Evolutionary conservation across 192 early-diverging fungal species (phyloP).

Genomic region (Coemansia sp.): DNA sequence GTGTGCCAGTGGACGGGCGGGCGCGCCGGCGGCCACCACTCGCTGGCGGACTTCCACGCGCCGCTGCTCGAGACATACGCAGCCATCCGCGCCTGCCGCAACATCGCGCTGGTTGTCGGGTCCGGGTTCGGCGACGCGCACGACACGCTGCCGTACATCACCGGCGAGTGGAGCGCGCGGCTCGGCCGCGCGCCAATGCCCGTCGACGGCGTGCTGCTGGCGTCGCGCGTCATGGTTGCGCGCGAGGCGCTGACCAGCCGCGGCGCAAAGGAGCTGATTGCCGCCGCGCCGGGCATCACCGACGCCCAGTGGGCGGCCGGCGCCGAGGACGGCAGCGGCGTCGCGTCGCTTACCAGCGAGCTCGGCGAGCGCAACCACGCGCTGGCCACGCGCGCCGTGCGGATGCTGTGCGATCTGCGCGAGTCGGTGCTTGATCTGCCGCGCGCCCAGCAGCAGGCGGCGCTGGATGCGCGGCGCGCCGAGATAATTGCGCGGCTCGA

Average conservation of each 20-base stretch:
- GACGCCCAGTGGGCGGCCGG: conserved; percentile 89
- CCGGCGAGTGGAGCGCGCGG: conserved; percentile 84
- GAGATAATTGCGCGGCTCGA: conserved; percentile 87
- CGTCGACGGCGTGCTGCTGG: conserved; percentile 91
- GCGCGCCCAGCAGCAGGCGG: conserved; percentile 72
- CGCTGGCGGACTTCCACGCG: conserved; percentile 92
- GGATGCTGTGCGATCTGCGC: conserved; percentile 79
- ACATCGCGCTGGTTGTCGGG: conserved; percentile 87
- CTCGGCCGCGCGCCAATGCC: conserved; percentile 92
- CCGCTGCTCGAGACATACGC: conserved; percentile 75
- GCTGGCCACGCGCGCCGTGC: conserved; percentile 80
- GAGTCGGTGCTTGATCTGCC: conserved; percentile 80
- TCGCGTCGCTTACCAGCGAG: conserved; percentile 85
- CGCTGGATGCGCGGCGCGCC: conserved; percentile 68
- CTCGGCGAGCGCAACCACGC: conserved; percentile 93
- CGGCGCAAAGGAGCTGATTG: conserved; percentile 86
- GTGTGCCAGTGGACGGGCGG: conserved; percentile 97
- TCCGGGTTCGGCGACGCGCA: conserved; percentile 87
- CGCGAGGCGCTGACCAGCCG: conserved; percentile 79
- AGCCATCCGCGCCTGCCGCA: conserved; percentile 69
- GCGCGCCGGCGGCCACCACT: conserved; percentile 94
- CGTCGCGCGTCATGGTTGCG: conserved; percentile 96
- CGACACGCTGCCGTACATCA: conserved; percentile 86
- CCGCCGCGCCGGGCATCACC: conserved; percentile 72
- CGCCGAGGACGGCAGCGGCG: conserved; percentile 71